phyloP scores from a whole-genome alignment of 2,329 filamentous ascomycete genomes.

The Akanthomyces muscarius region DNA sequence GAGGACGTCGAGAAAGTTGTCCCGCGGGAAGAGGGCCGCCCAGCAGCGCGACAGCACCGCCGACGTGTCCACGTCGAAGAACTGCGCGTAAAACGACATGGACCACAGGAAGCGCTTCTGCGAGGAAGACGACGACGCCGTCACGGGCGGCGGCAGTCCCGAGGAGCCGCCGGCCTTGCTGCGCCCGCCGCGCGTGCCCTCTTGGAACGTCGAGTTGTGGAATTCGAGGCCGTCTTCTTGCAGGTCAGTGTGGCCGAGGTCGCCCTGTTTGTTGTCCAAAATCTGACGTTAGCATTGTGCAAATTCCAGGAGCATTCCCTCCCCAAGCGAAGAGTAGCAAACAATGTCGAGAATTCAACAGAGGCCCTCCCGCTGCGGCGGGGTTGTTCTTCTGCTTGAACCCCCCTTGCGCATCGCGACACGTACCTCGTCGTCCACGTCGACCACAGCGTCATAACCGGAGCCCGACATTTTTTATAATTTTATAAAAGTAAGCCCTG shows the following conservation, averaged over 20 bases:
- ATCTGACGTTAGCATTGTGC: conserved; percentile 13
- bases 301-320: too few relatives aligned
- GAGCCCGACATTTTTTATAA: conserved; percentile 65
- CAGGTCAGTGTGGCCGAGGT: conserved; percentile 95
- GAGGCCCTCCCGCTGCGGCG: too few relatives aligned
- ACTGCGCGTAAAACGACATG: conserved; percentile 90
- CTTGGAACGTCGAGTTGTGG: conserved; percentile 84
- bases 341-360: not conserved
- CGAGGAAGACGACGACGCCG: conserved; percentile 44
- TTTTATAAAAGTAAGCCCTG: not conserved
- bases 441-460: conserved; percentile 96
- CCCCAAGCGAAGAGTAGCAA: too few relatives aligned
- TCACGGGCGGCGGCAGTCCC: conserved; percentile 55
- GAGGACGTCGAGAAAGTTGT: conserved; percentile 93
- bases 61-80: conserved; percentile 95
- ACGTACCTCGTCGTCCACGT: conserved; percentile 86
- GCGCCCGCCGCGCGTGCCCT: conserved; percentile 46
- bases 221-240: conserved; percentile 95
- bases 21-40: conserved; percentile 82
- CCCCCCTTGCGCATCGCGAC: not conserved
- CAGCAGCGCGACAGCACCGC: conserved; percentile 84
- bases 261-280: conserved; percentile 59
- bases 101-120: conserved; percentile 90
- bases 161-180: conserved; percentile 41
- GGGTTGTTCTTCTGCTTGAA: too few relatives aligned